Conservation (phyloP, 2,329 filamentous ascomycete genomes). For the Stachybotrys elegans region DNA sequence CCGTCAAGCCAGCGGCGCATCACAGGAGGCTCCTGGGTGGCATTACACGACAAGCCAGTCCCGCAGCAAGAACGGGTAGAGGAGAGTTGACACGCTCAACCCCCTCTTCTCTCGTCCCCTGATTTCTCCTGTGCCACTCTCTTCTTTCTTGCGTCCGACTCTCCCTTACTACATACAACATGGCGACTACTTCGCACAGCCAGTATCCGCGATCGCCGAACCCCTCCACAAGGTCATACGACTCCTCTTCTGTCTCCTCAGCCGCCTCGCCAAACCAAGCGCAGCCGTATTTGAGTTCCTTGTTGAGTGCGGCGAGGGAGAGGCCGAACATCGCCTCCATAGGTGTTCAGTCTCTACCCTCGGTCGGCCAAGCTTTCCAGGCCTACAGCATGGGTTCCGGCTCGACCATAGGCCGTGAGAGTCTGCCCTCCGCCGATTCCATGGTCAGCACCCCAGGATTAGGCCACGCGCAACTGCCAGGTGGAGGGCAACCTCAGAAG, state of each 20-base stretch:
- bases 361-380: conserved; percentile 44
- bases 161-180: conserved; percentile 21
- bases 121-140: background rate
- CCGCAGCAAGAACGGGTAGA: too few relatives aligned
- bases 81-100: too few relatives aligned
- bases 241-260: conserved; percentile 59
- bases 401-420: conserved; percentile 53
- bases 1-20: too few relatives aligned
- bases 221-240: conserved; percentile 56
- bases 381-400: conserved; percentile 46
- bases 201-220: conserved; percentile 58
- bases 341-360: conserved; percentile 45
- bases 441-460: conserved; percentile 48
- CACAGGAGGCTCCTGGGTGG: too few relatives aligned
- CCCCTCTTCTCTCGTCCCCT: too few relatives aligned
- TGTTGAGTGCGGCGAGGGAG: conserved; percentile 37
- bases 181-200: conserved; percentile 52
- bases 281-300: conserved; percentile 44
- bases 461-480: conserved; percentile 24
- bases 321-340: conserved; percentile 33
- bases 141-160: too few relatives aligned
- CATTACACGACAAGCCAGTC: too few relatives aligned
- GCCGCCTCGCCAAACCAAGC: conserved; percentile 54
- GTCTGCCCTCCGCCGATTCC: conserved; percentile 54
- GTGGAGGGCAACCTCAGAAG: conserved; percentile 70